Conservation (phyloP, 768 basidiomycete species). For the Lactarius deliciosus region DNA sequence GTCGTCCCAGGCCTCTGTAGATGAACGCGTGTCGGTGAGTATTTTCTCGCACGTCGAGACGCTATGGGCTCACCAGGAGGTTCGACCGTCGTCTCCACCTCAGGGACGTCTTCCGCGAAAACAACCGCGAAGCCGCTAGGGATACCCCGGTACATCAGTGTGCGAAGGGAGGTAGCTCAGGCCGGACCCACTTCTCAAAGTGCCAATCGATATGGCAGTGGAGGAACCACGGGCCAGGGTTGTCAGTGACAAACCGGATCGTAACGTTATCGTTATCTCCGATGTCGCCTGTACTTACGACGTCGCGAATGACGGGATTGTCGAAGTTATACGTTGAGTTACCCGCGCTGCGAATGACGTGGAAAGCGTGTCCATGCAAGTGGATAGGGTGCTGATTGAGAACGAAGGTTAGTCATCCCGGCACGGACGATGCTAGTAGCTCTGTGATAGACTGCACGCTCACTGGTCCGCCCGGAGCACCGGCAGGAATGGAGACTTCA, state of each 20-base stretch:
- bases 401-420: not conserved
- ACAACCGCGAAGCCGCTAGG: conserved; percentile 18
- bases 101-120: conserved; percentile 19
- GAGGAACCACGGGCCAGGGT: conserved; percentile 33
- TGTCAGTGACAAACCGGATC: conserved; percentile 35
- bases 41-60: not conserved
- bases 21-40: not conserved
- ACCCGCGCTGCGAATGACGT: conserved; percentile 25
- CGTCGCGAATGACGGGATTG: conserved; percentile 49
- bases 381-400: conserved; percentile 4
- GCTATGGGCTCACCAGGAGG: conserved; percentile 8
- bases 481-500: conserved; percentile 37
- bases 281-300: conserved; percentile 33
- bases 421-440: not conserved
- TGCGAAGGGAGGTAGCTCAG: no score
- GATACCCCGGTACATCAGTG: not conserved
- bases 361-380: conserved; percentile 20
- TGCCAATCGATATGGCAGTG: conserved; percentile 37
- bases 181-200: conserved; percentile 14
- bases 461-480: not conserved
- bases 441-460: not conserved
- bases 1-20: conserved; percentile 7
- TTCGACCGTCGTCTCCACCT: not conserved
- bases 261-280: conserved; percentile 25
- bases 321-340: conserved; percentile 22